phyloP scores from a whole-genome alignment of 768 basidiomycete species.

The Collybia sp. region DNA sequence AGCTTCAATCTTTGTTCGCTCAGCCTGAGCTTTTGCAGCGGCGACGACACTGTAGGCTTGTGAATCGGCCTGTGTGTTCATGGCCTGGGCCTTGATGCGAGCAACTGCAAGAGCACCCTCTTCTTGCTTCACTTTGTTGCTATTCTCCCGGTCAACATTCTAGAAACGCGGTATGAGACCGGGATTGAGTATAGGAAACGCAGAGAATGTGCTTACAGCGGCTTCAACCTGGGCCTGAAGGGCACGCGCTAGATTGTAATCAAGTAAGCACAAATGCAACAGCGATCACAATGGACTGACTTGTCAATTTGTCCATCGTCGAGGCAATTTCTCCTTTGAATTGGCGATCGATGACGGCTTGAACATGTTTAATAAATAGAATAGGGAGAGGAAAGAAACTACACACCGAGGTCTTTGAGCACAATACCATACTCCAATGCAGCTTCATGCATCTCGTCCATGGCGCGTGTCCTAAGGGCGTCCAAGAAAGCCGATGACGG shows the following conservation, averaged over 20 bases:
- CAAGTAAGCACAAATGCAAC: too few species aligned
- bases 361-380: not conserved
- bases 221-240: constrained; percentile 87
- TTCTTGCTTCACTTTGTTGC: constrained; percentile 83
- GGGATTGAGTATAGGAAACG: not conserved
- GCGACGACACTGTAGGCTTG: constrained; percentile 73
- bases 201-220: constrained; percentile 42
- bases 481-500: constrained; percentile 76
- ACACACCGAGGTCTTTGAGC: constrained; percentile 70
- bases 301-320: constrained; percentile 81
- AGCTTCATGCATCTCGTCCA: constrained; percentile 83
- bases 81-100: constrained; percentile 66
- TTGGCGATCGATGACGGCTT: constrained; percentile 81
- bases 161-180: constrained; percentile 15
- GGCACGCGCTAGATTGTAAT: constrained; percentile 47
- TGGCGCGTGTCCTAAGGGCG: constrained; percentile 74
- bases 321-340: constrained; percentile 87
- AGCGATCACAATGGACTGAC: constrained; percentile 10
- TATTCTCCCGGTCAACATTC: constrained; percentile 86
- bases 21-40: constrained; percentile 69
- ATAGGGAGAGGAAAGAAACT: not conserved
- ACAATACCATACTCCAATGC: constrained; percentile 82
- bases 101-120: constrained; percentile 76
- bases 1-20: constrained; percentile 68
- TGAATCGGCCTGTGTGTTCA: constrained; percentile 65